Base-by-base conservation (phyloP, 2,329 filamentous ascomycete species). In the Colletotrichum shisoi region DNA sequence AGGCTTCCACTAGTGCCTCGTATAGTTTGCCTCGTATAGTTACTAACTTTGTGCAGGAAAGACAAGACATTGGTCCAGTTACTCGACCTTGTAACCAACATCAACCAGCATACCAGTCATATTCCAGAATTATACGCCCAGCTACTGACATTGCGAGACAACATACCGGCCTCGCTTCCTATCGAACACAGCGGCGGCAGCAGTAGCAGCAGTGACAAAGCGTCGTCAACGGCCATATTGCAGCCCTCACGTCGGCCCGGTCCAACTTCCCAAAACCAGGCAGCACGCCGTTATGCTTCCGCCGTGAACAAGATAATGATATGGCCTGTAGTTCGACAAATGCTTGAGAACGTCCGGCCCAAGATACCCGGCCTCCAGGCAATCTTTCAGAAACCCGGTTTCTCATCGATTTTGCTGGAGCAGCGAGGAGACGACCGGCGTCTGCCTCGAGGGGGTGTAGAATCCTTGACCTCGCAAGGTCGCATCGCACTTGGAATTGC, bases 1-100 rank as follows among this genome's bases (percentile, higher is more conserved):
- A 60, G 51, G 57, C 61, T 46, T 39, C 12, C 12, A 21, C 58
- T n/a, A 53, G 40, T 37, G 17, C 48, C 52, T 65, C 21, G 19
- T 44, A 21, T 24, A 65, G 19, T 34, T 39, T 37, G 17, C 48
- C 52, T 65, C 21, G 19, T 44, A 21, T 24, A 65, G 19, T 34
- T 39, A 31, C 31, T 49, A 24, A 44, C 24, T 37, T 44, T 37
- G 15, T 39, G 27, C 71, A 88, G 85, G 73, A 89, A 89, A 76
- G 86, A 89, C 73, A 87, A 85, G 75, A 88, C 85, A 2, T 78
- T 88, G 71, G 81, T 86, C 48, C 84, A 89, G 72, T 88, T 89
- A 60, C 77, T 88, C 37, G 84, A 87, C 54, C 80, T 82, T 12
- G 77, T 88, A 58, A 84, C 82, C 69, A 79, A 76, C 60, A 76